A percentile compares a stretch with the other conserved stretches of the same genome.
These are phyloP conservation scores for Botrytis byssoidea DNA, from an alignment of 2,329 filamentous ascomycete genomes.

Conservation along the genomic window DNA sequence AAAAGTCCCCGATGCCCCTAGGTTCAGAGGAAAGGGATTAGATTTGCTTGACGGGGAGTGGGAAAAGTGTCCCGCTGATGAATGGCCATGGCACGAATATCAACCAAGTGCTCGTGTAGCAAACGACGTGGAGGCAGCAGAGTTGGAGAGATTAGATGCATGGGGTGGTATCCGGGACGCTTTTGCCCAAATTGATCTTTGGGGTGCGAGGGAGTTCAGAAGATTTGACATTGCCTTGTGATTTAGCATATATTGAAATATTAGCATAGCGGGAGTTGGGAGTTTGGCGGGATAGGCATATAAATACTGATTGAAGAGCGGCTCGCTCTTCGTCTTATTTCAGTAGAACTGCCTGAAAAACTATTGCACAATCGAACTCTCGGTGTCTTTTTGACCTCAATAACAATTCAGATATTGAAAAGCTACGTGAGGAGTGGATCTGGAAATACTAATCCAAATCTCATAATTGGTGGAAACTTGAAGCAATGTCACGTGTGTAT, in stretches of 20 bases:
- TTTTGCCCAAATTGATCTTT: conserved; percentile 4
- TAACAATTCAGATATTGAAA: not conserved
- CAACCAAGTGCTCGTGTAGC: not conserved
- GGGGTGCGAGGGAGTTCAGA: not conserved
- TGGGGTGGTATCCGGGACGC: conserved; percentile 17
- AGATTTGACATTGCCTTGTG: conserved; percentile 9
- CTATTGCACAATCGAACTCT: not conserved
- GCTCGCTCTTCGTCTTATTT: not conserved
- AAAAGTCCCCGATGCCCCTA: conserved; percentile 31
- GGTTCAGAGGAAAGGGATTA: conserved; percentile 19
- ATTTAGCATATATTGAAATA: not conserved
- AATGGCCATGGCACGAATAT: conserved; percentile 28
- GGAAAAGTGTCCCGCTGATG: conserved; percentile 34
- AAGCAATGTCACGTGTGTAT: not conserved
- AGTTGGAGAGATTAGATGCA: conserved; percentile 6
- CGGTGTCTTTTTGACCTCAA: not conserved
- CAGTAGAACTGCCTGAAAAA: not conserved
- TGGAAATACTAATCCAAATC: not conserved
- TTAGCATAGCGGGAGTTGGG: conserved; percentile 2
- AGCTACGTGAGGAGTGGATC: not conserved
- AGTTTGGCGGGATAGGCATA: not conserved
- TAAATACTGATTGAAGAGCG: not conserved
- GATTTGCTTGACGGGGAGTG: conserved; percentile 31
- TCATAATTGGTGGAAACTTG: not conserved
- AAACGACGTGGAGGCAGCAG: not conserved